A percentile compares a stretch with the other conserved stretches of the same genome.
Conservation (phyloP, 805 yeast genomes). For the Nakazawaea ambrosiae region DNA sequence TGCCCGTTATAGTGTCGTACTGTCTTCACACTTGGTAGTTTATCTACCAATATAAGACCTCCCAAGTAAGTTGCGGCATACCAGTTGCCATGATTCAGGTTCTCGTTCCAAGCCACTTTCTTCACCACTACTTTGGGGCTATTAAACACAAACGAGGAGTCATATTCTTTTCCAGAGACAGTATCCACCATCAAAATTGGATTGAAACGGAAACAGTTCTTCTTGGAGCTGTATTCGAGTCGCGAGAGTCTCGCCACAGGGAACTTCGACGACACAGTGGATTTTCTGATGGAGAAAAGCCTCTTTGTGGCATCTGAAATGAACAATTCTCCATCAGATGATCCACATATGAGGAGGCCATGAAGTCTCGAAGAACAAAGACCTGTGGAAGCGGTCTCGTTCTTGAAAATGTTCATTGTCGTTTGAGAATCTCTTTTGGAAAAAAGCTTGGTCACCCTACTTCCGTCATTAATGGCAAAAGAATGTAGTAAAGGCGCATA, state of each 20-base stretch:
- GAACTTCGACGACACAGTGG: slow-evolving; percentile 1
- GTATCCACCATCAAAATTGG: slow-evolving; percentile 30
- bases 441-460: slow-evolving; percentile 5
- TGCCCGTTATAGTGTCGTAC: slow-evolving; percentile 3
- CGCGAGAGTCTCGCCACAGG: slow-evolving; percentile 21
- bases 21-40: slow-evolving; percentile 15
- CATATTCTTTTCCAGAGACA: slow-evolving; percentile 22
- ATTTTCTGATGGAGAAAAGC: slow-evolving; percentile 15
- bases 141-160: slow-evolving; percentile 28
- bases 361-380: slow-evolving; percentile 35
- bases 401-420: slow-evolving; percentile 16
- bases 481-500: slow-evolving; percentile 7
- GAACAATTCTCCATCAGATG: slow-evolving; percentile 40
- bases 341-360: slow-evolving; percentile 40
- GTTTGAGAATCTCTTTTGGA: slow-evolving; percentile 5
- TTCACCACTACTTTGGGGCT: slow-evolving; percentile 47
- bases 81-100: slow-evolving; percentile 33
- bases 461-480: slow-evolving; percentile 9
- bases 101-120: slow-evolving; percentile 53
- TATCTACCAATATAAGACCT: slow-evolving; percentile 43
- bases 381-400: slow-evolving; percentile 32
- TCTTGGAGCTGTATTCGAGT: slow-evolving; percentile 31
- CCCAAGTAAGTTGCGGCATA: slow-evolving; percentile 45
- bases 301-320: slow-evolving; percentile 32
- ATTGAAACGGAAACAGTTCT: slow-evolving; percentile 31